Percentiles rank a stretch among this genome's conserved stretches.
phyloP scores from a whole-genome alignment of 805 yeast species.

The Yamadazyma paraphyllophila region DNA sequence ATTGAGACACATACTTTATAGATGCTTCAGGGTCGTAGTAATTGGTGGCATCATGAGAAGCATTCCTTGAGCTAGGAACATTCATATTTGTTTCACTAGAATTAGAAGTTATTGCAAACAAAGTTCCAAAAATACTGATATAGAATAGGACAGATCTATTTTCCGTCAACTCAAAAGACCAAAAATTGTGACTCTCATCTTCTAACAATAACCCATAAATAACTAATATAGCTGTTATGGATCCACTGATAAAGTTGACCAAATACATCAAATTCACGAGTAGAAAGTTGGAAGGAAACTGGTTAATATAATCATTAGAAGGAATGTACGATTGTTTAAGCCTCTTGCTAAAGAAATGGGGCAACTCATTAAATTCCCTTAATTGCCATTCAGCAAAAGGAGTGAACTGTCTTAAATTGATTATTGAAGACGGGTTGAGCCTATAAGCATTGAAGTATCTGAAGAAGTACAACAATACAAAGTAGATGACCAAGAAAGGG shows the following conservation, averaged over 20 bases:
- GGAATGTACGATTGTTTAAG: constrained; percentile 73
- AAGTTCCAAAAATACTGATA: constrained; percentile 82
- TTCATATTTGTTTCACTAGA: constrained; percentile 20
- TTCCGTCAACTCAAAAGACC: constrained; percentile 82
- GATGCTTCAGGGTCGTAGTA: constrained; percentile 94
- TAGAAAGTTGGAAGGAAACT: constrained; percentile 77
- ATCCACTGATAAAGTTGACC: constrained; percentile 70
- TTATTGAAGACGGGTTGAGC: constrained; percentile 77
- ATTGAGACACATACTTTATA: constrained; percentile 74
- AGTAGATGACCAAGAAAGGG: constrained; percentile 83
- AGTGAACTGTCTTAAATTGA: constrained; percentile 75
- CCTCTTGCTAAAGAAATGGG: constrained; percentile 81
- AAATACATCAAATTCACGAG: constrained; percentile 37
- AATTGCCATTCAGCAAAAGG: constrained; percentile 95
- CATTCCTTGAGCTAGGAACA: background rate
- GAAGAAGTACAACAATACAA: constrained; percentile 79
- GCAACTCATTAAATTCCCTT: constrained; percentile 89
- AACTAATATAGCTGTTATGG: constrained; percentile 78
- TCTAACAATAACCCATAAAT: constrained; percentile 69
- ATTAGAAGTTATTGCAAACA: constrained; percentile 75
- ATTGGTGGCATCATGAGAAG: constrained; percentile 15
- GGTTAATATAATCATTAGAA: constrained; percentile 81
- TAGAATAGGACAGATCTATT: constrained; percentile 84
- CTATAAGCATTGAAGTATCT: constrained; percentile 91
- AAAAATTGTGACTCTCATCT: constrained; percentile 74